Base-by-base conservation (phyloP, 1,139 yeast species). In the Diutina pseudorugosa region DNA sequence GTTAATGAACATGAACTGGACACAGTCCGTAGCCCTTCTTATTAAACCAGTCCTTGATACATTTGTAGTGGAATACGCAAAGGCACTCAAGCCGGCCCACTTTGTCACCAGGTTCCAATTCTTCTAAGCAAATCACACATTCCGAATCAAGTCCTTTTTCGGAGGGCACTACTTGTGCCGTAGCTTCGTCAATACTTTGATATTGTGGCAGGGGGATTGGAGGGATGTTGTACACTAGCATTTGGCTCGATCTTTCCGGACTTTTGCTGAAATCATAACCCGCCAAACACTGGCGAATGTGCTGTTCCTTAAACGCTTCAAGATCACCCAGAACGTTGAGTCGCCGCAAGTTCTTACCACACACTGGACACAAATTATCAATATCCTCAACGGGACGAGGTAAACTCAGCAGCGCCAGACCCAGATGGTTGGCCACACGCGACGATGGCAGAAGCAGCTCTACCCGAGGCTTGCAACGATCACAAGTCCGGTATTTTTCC, bases 121-220 rank as follows among this genome's bases (percentile, higher is more conserved):
- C 95, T 62, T 93, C 98, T 58, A 91, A 79, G 64, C 99, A 93
- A 45, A 93, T 91, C 9, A 90, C 93, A 66, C 99, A 93, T 64
- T 93, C 98, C 50, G 76, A 75, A 44, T 76, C 82, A 41, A 70
- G 64, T 4, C 63, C 60, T 19, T 45, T 45, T 8, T 45, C 49
- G 2, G 36, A 7, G 4, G 49, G 49, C 4, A 3, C 12, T n/a
- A 16, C 5, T 9, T 21, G 19, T 2, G 47, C 14, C 11, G 33
- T 23, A 4, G 30, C 19, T 16, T 25, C 49, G 16, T 45, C 67
- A 47, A 73, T 70, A 42, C 62, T 60, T 55, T 74, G 78, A 55
- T 61, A 71, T 55, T 66, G 63, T 3, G 78, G 78, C 53, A 63
- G 62, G 1, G 79, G 77, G 48, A 74, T 73, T 0, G 93, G 86